Evolutionary conservation across 495 filamentous ascomycete species (phyloP).

Genomic region (Talaromyces adpressus): DNA sequence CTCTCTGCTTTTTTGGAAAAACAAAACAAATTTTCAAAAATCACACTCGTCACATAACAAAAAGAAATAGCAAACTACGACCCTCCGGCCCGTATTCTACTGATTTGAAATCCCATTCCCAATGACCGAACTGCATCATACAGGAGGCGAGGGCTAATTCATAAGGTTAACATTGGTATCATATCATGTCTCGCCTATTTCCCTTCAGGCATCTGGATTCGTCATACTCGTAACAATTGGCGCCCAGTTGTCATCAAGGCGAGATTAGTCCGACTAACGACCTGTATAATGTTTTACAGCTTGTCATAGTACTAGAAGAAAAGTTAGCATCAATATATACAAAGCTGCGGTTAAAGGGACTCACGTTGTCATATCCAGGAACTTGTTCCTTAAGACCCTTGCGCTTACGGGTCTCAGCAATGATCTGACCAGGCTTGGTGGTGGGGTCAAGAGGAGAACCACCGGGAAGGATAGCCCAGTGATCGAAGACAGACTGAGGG

Average conservation of each 20-base stretch:
- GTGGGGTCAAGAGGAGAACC: slow-evolving; percentile 83
- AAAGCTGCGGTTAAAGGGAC: slow-evolving; percentile 27
- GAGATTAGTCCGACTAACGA: slow-evolving; percentile 24
- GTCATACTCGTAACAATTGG: slow-evolving; percentile 44
- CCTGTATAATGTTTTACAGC: slow-evolving; percentile 56
- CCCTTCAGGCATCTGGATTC: slow-evolving; percentile 26
- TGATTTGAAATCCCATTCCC: slow-evolving; percentile 2
- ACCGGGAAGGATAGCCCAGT: slow-evolving; percentile 93
- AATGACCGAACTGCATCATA: slow-evolving; percentile 7
- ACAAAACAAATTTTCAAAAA: slow-evolving; percentile 4
- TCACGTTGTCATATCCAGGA: slow-evolving; percentile 88
- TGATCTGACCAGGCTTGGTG: slow-evolving; percentile 78
- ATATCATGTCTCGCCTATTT: slow-evolving; percentile 21
- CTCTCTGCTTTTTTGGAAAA: slow-evolving; percentile 3
- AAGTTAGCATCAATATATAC: slow-evolving; percentile 36
- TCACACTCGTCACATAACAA: slow-evolving; percentile 9
- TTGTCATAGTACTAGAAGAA: slow-evolving; percentile 90
- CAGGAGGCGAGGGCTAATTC: slow-evolving; percentile 4
- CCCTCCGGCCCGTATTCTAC: slow-evolving; percentile 9
- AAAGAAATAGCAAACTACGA: slow-evolving; percentile 3
- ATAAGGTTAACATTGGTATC: slow-evolving; percentile 34
- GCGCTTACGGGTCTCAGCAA: slow-evolving; percentile 89
- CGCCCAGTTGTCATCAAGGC: slow-evolving; percentile 30
- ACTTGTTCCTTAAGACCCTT: slow-evolving; percentile 98
- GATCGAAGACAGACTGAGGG: slow-evolving; percentile 97